Evolutionary conservation across 306 rosid genomes (phyloP).

Genomic region (Herpetospermum pedunculosum): DNA sequence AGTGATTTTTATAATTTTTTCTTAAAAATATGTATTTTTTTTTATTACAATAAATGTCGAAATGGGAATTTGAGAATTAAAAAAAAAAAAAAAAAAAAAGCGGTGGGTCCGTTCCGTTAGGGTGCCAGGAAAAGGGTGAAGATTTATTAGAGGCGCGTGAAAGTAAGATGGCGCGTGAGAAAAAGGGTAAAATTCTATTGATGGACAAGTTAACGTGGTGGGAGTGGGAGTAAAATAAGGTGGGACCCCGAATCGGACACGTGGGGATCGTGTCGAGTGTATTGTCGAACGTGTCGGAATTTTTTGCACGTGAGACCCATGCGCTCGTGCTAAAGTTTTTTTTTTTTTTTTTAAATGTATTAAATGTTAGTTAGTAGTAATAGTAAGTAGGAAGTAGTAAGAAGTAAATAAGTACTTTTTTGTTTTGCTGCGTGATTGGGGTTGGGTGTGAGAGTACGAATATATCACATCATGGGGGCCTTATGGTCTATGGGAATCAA

Average conservation of each 20-base stretch:
- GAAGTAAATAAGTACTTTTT: not conserved
- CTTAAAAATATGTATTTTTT: too few relatives aligned
- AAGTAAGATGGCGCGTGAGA: not conserved
- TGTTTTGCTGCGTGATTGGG: not conserved
- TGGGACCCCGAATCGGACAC: not conserved
- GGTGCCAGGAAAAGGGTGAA: too few relatives aligned
- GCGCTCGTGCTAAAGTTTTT: not conserved
- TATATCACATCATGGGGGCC: not conserved
- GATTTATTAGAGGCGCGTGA: not conserved
- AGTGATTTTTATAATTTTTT: too few relatives aligned
- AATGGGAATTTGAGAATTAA: too few relatives aligned
- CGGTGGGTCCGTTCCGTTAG: too few relatives aligned
- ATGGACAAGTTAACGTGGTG: not conserved
- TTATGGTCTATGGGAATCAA: not conserved
- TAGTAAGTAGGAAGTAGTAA: too few relatives aligned
- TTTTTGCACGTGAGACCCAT: constrained; percentile 6
- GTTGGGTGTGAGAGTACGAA: not conserved
- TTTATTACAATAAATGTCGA: too few relatives aligned
- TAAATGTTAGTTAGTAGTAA: too few relatives aligned
- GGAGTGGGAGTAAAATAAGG: not conserved
- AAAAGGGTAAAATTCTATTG: not conserved
- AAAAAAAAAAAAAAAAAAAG: too few relatives aligned
- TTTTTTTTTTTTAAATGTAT: not conserved
- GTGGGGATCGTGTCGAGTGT: not conserved
- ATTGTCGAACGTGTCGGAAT: not conserved